Evolutionary conservation across 257 asterid species (phyloP).

Genomic region (Leptodermis oblonga): DNA sequence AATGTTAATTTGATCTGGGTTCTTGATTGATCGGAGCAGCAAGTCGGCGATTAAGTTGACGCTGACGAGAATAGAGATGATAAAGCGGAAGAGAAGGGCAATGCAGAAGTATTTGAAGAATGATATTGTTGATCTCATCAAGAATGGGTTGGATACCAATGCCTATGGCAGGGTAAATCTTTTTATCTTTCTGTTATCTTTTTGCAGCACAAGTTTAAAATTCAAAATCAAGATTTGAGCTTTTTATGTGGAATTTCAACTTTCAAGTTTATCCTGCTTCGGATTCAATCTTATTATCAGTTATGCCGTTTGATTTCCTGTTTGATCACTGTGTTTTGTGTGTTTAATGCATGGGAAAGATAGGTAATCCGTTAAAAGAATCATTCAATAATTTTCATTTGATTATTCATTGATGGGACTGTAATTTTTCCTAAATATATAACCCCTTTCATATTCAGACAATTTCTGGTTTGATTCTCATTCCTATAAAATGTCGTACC

Average conservation of each 20-base stretch:
- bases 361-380: too few species aligned
- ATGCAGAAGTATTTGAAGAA: constrained; percentile 66
- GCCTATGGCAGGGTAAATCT: constrained; percentile 76
- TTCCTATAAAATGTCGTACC: neutral
- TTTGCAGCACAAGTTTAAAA: neutral
- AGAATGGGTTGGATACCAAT: constrained; percentile 43
- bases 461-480: neutral
- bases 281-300: neutral
- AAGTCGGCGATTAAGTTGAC: constrained; percentile 61
- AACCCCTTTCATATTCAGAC: too few species aligned
- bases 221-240: constrained; percentile 7
- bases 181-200: neutral
- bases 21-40: constrained; percentile 32
- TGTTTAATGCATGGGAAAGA: too few species aligned
- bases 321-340: neutral
- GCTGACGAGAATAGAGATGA: constrained; percentile 53
- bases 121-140: constrained; percentile 73
- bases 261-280: neutral
- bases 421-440: too few species aligned
- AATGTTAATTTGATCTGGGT: neutral
- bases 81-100: constrained; percentile 71
- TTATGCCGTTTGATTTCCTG: neutral
- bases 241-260: too few species aligned
- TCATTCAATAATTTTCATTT: too few species aligned
- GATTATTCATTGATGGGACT: too few species aligned